phyloP scores from a whole-genome alignment of 352 stramenopile genomes.

The Pythium aquatile region DNA sequence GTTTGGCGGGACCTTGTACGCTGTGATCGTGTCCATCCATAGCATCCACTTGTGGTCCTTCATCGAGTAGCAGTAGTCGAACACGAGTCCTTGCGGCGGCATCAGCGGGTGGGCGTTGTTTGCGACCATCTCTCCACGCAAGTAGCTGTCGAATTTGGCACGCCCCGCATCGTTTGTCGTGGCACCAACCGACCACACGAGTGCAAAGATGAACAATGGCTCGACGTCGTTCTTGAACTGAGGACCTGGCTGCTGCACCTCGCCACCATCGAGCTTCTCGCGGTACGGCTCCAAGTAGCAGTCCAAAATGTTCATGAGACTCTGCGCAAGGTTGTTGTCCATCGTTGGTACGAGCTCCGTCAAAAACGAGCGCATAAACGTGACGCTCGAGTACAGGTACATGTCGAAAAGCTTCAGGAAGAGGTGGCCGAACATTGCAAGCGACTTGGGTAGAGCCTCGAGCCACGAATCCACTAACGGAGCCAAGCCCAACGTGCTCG shows the following conservation, averaged over 20 bases:
- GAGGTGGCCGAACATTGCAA: slow-evolving; percentile 33
- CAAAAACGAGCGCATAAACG: slow-evolving; percentile 86
- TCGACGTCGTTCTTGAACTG: slow-evolving; percentile 83
- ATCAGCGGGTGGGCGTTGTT: slow-evolving; percentile 60
- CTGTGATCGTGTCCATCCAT: slow-evolving; percentile 93
- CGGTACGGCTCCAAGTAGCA: slow-evolving; percentile 81
- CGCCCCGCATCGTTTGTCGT: slow-evolving; percentile 89
- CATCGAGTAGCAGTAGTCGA: slow-evolving; percentile 91
- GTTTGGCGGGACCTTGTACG: slow-evolving; percentile 71
- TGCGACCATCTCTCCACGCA: slow-evolving; percentile 81
- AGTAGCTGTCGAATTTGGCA: slow-evolving; percentile 86
- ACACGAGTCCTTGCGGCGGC: slow-evolving; percentile 70
- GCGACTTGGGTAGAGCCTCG: slow-evolving; percentile 52
- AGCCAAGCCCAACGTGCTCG: slow-evolving; percentile 86
- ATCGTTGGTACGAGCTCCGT: slow-evolving; percentile 90
- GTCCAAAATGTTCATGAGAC: slow-evolving; percentile 92
- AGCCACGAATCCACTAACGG: slow-evolving; percentile 91
- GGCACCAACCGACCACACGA: slow-evolving; percentile 91
- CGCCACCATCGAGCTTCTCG: slow-evolving; percentile 47
- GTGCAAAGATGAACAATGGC: slow-evolving; percentile 90
- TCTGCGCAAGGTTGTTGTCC: slow-evolving; percentile 92
- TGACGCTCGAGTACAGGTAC: slow-evolving; percentile 87
- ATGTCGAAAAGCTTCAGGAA: slow-evolving; percentile 88
- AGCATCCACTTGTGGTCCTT: slow-evolving; percentile 89
- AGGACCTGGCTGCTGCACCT: slow-evolving; percentile 39